Evolutionary conservation across 2,329 filamentous ascomycete genomes (phyloP).

Genomic region (Neonectria sp.): DNA sequence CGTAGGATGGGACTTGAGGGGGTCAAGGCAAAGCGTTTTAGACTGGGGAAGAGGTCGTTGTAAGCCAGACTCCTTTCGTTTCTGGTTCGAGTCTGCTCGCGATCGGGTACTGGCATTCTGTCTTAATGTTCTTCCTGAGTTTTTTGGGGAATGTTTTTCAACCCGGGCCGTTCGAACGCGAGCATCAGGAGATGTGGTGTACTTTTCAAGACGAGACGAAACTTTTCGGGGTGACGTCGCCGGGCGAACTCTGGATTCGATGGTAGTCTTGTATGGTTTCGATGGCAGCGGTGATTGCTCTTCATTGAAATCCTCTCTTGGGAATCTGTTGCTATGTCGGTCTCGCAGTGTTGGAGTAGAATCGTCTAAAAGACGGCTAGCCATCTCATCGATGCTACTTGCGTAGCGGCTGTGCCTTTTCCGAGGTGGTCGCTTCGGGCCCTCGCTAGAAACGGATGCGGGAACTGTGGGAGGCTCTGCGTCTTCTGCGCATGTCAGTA

Average conservation of each 20-base stretch:
- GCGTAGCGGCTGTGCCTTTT: constrained; percentile 23
- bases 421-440: constrained; percentile 28
- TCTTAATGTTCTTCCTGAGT: constrained; percentile 24
- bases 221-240: constrained; percentile 29
- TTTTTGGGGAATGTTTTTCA: constrained; percentile 32
- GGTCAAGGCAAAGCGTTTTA: constrained; percentile 33
- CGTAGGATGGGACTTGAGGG: constrained; percentile 41
- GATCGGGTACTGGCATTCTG: constrained; percentile 33
- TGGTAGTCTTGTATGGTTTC: neutral
- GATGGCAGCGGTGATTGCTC: neutral
- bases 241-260: constrained; percentile 13
- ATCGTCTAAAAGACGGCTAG: constrained; percentile 50
- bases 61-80: constrained; percentile 31
- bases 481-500: constrained; percentile 7
- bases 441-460: constrained; percentile 12
- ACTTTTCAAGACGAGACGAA: constrained; percentile 30
- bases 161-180: constrained; percentile 24
- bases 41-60: constrained; percentile 34
- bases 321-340: constrained; percentile 1
- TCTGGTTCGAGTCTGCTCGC: constrained; percentile 29
- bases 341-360: constrained; percentile 32
- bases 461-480: constrained; percentile 17
- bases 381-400: constrained; percentile 46
- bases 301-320: neutral
- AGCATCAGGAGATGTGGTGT: constrained; percentile 1